These are phyloP conservation scores for Penicillium bovifimosum DNA, from an alignment of 495 filamentous ascomycete species.

Conservation along the genomic window DNA sequence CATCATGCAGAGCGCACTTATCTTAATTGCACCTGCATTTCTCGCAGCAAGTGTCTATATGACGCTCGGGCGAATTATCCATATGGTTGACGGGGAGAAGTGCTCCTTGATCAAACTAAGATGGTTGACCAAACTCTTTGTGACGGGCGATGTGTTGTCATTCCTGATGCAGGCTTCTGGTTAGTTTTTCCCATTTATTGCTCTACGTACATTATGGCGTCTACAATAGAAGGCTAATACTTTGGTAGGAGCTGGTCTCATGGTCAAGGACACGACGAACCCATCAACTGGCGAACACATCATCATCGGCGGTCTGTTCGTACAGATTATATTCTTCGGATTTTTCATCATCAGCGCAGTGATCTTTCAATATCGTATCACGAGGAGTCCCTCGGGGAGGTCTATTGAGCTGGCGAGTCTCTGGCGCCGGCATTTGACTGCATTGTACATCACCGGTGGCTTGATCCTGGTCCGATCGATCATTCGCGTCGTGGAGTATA, in stretches of 20 bases:
- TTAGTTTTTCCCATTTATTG: not conserved
- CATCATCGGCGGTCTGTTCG: conserved; percentile 43
- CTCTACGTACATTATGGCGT: not conserved
- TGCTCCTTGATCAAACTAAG: conserved; percentile 32
- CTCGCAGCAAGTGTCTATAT: conserved; percentile 54
- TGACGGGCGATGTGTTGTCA: conserved; percentile 33
- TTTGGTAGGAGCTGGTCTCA: conserved; percentile 31
- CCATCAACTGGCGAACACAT: conserved; percentile 28
- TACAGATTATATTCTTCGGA: conserved; percentile 51
- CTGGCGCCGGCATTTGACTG: conserved; percentile 49
- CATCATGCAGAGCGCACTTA: conserved; percentile 46
- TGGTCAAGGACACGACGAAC: conserved; percentile 16
- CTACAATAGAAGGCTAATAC: not conserved
- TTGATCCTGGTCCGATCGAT: conserved; percentile 59
- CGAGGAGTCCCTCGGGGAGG: conserved; percentile 16
- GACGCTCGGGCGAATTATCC: conserved; percentile 48
- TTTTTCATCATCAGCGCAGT: conserved; percentile 46
- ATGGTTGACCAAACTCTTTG: conserved; percentile 46
- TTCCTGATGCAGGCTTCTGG: conserved; percentile 41
- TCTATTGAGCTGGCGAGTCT: conserved; percentile 17
- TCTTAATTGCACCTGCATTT: conserved; percentile 48
- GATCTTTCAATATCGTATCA: conserved; percentile 36
- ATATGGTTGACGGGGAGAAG: conserved; percentile 36
- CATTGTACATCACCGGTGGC: conserved; percentile 47
- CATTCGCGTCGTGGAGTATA: conserved; percentile 59